Evolutionary conservation across 331 rosid genomes (phyloP).

Genomic region (Quercus phellos): DNA sequence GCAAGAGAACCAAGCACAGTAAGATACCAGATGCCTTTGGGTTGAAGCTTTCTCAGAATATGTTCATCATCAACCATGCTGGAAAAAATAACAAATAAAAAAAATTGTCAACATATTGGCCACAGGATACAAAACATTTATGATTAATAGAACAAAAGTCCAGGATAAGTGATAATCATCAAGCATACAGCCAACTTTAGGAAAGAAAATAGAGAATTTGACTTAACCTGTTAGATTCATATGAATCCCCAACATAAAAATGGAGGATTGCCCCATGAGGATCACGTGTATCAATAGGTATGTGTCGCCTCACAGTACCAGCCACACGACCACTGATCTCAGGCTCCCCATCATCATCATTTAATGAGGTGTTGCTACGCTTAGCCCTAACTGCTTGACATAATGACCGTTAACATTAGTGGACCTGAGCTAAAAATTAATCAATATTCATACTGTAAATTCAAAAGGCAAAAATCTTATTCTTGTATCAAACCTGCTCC

Average conservation of each 20-base stretch:
- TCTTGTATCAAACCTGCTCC: slow-evolving; percentile 69
- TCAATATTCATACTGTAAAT: neutral
- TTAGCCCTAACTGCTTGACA: slow-evolving; percentile 68
- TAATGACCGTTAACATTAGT: slow-evolving; percentile 10
- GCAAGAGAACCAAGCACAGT: slow-evolving; percentile 98
- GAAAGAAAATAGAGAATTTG: slow-evolving; percentile 5
- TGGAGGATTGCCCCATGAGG: slow-evolving; percentile 95
- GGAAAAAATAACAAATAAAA: slow-evolving; percentile 12
- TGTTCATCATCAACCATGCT: slow-evolving; percentile 78
- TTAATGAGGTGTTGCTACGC: slow-evolving; percentile 51
- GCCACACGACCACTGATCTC: slow-evolving; percentile 86
- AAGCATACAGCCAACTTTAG: neutral
- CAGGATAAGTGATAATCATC: neutral
- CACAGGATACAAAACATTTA: neutral
- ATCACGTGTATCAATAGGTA: slow-evolving; percentile 87
- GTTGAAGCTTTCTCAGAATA: slow-evolving; percentile 70
- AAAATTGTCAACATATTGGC: slow-evolving; percentile 10
- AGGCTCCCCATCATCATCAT: slow-evolving; percentile 59
- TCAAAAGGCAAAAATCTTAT: neutral
- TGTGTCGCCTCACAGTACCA: slow-evolving; percentile 90
- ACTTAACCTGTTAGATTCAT: slow-evolving; percentile 62
- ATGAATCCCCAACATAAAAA: slow-evolving; percentile 88
- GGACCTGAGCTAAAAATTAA: neutral
- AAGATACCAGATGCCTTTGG: slow-evolving; percentile 75
- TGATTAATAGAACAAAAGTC: neutral